Evolutionary conservation across 2,329 filamentous ascomycete species (phyloP).

Genomic region (Monascus ruber): DNA sequence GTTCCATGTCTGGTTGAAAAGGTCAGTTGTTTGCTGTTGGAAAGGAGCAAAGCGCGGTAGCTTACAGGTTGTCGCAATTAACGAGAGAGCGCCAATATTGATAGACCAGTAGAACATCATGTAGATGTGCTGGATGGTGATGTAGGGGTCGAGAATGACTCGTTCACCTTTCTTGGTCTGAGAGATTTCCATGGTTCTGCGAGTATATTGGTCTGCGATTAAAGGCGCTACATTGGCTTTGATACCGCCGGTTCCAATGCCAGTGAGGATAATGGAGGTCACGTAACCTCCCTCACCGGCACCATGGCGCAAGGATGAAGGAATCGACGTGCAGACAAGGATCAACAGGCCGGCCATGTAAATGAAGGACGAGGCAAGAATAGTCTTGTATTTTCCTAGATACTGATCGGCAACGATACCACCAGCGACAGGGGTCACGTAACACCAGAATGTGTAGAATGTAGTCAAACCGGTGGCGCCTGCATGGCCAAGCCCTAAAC

Average conservation of each 20-base stretch:
- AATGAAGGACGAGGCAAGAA: slow-evolving; percentile 50
- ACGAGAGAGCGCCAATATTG: slow-evolving; percentile 59
- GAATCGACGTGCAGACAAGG: slow-evolving; percentile 51
- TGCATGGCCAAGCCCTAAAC: slow-evolving; percentile 44
- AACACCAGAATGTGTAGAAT: slow-evolving; percentile 50
- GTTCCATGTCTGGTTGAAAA: slow-evolving; percentile 47
- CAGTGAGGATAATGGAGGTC: slow-evolving; percentile 49
- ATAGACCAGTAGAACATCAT: slow-evolving; percentile 67
- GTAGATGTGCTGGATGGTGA: slow-evolving; percentile 59
- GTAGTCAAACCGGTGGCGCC: slow-evolving; percentile 39
- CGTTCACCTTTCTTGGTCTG: slow-evolving; percentile 37
- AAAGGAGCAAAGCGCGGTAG: too few species aligned
- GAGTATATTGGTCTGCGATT: slow-evolving; percentile 55
- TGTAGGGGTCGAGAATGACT: slow-evolving; percentile 56
- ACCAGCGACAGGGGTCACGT: slow-evolving; percentile 45
- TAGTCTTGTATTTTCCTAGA: slow-evolving; percentile 55
- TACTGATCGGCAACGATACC: slow-evolving; percentile 53
- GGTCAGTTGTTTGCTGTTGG: slow-evolving; percentile 10
- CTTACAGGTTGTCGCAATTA: slow-evolving; percentile 43
- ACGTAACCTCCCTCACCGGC: slow-evolving; percentile 46
- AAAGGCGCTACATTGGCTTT: slow-evolving; percentile 53
- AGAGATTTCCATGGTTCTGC: slow-evolving; percentile 41
- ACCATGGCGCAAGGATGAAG: slow-evolving; percentile 39
- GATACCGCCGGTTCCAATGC: slow-evolving; percentile 57
- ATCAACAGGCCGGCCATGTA: slow-evolving; percentile 55